Base-by-base conservation (phyloP, 192 early-diverging fungal genomes). In the Backusella circina region DNA sequence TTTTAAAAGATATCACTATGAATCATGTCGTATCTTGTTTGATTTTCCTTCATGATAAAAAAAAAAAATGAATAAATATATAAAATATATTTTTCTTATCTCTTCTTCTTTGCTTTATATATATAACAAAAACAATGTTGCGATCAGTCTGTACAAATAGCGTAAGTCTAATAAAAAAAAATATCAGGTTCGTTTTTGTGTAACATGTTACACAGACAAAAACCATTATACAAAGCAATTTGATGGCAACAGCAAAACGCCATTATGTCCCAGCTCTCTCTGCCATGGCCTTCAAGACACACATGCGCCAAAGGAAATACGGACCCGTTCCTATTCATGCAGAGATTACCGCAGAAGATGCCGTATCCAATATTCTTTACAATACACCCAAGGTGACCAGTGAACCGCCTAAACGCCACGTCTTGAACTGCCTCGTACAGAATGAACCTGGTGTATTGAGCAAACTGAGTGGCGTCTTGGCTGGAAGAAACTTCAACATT, bases 321-420 rank as follows among this genome's bases (percentile, higher is more conserved):
- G 44, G 70, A 1, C 71, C 75, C 23, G 69, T 67, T 21, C 73
- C 66, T 28, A 31, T 71, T 12, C 18, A 71, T 28, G 75, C 87
- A 21, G 86, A 89, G 32, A 90, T 90, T 1, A 90, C 92, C 2
- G 93, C 92, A 39, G 93, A 99, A 80, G 93, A 99, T 84, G 97
- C 96, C 13, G 96, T 99, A 64, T 90, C 91, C 74, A 98, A 96
- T 87, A 96, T 99, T 80, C 86, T 99, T 69, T 97, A 98, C 88
- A 97, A 97, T 85, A 94, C 94, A 28, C 95, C 96, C 13, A 61
- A 82, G 0, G 31, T 79, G 0, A 66, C 84, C 15, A 75, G 57
- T 9, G 72, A 76, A 6, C 88, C 89, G n/a, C 84, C 84, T 36
- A 88, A 86, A 41, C 93, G 96, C 39, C 97, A 99, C 80, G 89